Percentiles rank a stretch among this genome's conserved stretches.
Evolutionary conservation across 345 rosid species (phyloP).

Genomic region (thale cress (Arabidopsis thaliana)): DNA sequence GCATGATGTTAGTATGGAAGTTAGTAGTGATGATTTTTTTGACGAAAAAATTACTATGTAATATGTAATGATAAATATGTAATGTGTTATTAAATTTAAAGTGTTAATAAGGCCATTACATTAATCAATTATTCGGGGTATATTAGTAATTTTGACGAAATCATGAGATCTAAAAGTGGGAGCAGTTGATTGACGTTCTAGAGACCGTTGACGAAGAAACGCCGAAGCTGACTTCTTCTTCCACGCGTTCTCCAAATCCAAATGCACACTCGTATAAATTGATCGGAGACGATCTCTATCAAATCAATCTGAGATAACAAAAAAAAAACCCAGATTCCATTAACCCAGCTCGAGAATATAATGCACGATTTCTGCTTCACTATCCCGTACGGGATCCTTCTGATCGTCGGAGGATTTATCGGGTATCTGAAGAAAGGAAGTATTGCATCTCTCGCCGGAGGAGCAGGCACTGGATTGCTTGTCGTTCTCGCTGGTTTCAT

Average conservation of each 20-base stretch:
- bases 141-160: not conserved
- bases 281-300: not conserved
- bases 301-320: not conserved
- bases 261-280: not conserved
- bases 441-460: conserved; percentile 77
- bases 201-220: conserved; percentile 44
- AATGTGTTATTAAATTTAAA: no score
- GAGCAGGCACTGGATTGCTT: conserved; percentile 70
- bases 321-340: conserved; percentile 9
- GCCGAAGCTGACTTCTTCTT: conserved; percentile 30
- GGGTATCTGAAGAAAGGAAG: conserved; percentile 83
- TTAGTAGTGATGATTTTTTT: no score
- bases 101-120: no score
- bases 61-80: no score
- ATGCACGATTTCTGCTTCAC: conserved; percentile 97
- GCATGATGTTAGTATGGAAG: no score
- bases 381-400: conserved; percentile 85
- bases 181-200: conserved; percentile 8
- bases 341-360: conserved; percentile 31
- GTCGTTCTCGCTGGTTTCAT: conserved; percentile 76
- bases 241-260: conserved; percentile 41
- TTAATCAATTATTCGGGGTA: not conserved
- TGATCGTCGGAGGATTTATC: conserved; percentile 70
- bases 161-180: conserved; percentile 15
- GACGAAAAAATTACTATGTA: no score